Percentiles rank a stretch among this genome's conserved stretches.
phyloP scores from a whole-genome alignment of 768 basidiomycete species.

The Termitomyces sp. region DNA sequence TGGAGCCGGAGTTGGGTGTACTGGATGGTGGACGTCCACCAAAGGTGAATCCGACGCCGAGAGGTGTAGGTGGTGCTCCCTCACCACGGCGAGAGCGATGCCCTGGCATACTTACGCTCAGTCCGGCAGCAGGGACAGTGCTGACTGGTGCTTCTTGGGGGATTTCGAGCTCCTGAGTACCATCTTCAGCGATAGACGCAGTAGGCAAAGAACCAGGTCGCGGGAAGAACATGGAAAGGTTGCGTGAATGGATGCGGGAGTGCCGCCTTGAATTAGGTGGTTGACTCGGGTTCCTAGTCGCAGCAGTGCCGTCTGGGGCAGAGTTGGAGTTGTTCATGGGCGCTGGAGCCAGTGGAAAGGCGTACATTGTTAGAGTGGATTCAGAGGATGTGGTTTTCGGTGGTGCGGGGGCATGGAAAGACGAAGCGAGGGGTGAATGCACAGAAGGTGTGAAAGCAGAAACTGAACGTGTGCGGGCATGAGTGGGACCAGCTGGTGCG shows the following conservation, averaged over 20 bases:
- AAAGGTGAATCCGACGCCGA: slow-evolving; percentile 57
- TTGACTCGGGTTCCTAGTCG: slow-evolving; percentile 1
- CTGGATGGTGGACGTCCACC: slow-evolving; percentile 46
- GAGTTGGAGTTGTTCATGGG: slow-evolving; percentile 14
- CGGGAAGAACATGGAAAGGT: slow-evolving; percentile 89
- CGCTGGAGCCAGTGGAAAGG: slow-evolving; percentile 10
- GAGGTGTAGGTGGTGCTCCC: slow-evolving; percentile 29
- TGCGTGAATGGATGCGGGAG: slow-evolving; percentile 80
- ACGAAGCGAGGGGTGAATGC: slow-evolving; percentile 45
- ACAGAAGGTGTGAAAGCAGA: slow-evolving; percentile 45
- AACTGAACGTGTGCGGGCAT: slow-evolving; percentile 35
- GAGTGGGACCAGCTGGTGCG: slow-evolving; percentile 20
- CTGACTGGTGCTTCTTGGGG: slow-evolving; percentile 43
- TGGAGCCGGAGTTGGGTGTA: slow-evolving; percentile 22
- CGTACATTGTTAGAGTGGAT: slow-evolving; percentile 12
- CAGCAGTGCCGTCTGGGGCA: slow-evolving; percentile 18
- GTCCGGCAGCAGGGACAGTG: slow-evolving; percentile 37
- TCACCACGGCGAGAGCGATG: slow-evolving; percentile 18
- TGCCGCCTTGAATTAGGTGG: slow-evolving; percentile 33
- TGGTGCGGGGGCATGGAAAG: slow-evolving; percentile 13
- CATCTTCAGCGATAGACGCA: slow-evolving; percentile 65
- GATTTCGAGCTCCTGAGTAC: slow-evolving; percentile 44
- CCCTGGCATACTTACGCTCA: slow-evolving; percentile 34
- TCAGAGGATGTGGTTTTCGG: slow-evolving; percentile 18
- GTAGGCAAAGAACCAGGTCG: slow-evolving; percentile 60